Percentiles rank a stretch among this genome's conserved stretches.
Evolutionary conservation across 192 early-diverging fungal species (phyloP).

Genomic region (Paraglomus brasilianum): DNA sequence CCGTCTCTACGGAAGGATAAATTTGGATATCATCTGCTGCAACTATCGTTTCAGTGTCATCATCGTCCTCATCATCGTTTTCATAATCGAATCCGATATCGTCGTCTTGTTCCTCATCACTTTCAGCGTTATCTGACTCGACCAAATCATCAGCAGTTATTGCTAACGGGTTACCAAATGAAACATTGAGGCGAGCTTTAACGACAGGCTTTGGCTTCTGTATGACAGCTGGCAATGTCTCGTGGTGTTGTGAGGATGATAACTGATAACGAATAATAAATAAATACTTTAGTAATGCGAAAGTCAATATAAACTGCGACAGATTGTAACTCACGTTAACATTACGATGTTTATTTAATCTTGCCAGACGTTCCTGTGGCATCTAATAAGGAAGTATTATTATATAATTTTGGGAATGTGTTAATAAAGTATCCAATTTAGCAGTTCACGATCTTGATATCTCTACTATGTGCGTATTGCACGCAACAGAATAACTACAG

Average conservation of each 20-base stretch:
- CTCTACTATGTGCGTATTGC: too few relatives aligned
- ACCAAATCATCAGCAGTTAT: constrained; percentile 39
- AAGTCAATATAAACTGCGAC: not conserved
- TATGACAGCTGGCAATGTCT: constrained; percentile 3
- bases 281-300: not conserved
- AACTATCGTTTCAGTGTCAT: constrained; percentile 31
- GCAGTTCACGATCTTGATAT: not conserved
- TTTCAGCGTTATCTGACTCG: constrained; percentile 50
- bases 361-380: constrained; percentile 73
- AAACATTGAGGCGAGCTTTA: too few relatives aligned
- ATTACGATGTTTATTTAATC: constrained; percentile 75
- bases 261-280: constrained; percentile 15
- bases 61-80: constrained; percentile 40
- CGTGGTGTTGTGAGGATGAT: constrained; percentile 23
- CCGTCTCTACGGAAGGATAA: not conserved
- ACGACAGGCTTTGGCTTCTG: not conserved
- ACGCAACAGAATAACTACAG: not conserved
- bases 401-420: not conserved
- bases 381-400: constrained; percentile 45
- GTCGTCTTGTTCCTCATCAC: constrained; percentile 42
- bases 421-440: not conserved
- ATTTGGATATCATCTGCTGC: not conserved
- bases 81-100: constrained; percentile 46
- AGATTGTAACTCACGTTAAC: constrained; percentile 47
- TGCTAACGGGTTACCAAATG: constrained; percentile 36